phyloP scores from a whole-genome alignment of 208 protist species.

The Kentomonas sorsogonicus region DNA sequence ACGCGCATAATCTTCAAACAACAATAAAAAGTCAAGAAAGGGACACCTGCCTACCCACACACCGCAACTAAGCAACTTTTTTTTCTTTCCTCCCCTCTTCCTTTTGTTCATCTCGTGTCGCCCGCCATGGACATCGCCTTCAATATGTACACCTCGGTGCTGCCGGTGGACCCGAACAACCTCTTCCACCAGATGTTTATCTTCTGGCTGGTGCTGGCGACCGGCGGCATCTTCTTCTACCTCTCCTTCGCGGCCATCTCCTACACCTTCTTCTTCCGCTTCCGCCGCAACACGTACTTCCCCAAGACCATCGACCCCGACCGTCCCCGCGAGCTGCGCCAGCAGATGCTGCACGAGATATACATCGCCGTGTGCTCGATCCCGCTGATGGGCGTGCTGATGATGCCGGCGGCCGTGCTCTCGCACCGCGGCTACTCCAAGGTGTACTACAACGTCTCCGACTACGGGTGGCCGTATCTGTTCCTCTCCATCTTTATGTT shows the following conservation, averaged over 20 bases:
- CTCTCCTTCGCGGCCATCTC: slow-evolving; percentile 42
- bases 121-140: slow-evolving; percentile 56
- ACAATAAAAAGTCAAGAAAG: too few species aligned
- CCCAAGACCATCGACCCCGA: slow-evolving; percentile 62
- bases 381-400: slow-evolving; percentile 70
- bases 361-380: slow-evolving; percentile 73
- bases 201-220: slow-evolving; percentile 68
- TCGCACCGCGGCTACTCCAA: slow-evolving; percentile 73
- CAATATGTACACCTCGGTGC: slow-evolving; percentile 41
- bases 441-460: slow-evolving; percentile 69
- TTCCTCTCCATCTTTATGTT: slow-evolving; percentile 65
- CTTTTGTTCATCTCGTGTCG: background rate
- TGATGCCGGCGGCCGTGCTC: slow-evolving; percentile 66
- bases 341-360: slow-evolving; percentile 65
- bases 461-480: slow-evolving; percentile 75
- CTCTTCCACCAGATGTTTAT: slow-evolving; percentile 57
- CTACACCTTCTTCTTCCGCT: slow-evolving; percentile 54
- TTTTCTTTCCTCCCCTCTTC: background rate
- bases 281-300: slow-evolving; percentile 51
- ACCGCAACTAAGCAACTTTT: background rate
- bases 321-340: slow-evolving; percentile 29
- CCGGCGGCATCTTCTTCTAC: slow-evolving; percentile 60
- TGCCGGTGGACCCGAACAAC: slow-evolving; percentile 49
- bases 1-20: too few species aligned
- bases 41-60: too few species aligned